Conservation (phyloP, 2,329 filamentous ascomycete genomes). For the Ascochyta fabae region DNA sequence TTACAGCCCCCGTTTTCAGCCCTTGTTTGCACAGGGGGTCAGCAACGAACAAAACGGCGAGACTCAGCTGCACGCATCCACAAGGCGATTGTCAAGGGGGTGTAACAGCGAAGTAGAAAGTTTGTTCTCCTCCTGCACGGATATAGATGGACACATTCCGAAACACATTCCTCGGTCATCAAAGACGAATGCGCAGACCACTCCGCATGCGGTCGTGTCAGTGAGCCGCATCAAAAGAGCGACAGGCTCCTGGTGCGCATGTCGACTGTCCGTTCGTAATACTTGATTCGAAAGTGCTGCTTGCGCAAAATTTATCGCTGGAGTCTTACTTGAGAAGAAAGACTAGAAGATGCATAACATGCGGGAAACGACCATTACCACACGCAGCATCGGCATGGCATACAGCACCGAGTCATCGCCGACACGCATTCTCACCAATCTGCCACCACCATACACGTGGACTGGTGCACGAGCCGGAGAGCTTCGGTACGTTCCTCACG, state of each 20-base stretch:
- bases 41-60: constrained; percentile 23
- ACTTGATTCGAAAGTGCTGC: not conserved
- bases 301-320: not conserved
- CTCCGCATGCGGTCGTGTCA: constrained; percentile 20
- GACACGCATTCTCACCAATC: constrained; percentile 33
- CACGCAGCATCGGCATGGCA: constrained; percentile 19
- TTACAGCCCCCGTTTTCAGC: constrained; percentile 7
- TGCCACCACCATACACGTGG: constrained; percentile 43
- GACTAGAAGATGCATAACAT: constrained; percentile 10
- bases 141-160: constrained; percentile 29
- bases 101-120: constrained; percentile 2
- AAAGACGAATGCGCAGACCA: constrained; percentile 14
- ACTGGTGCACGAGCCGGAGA: constrained; percentile 25
- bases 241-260: constrained; percentile 1
- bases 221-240: constrained; percentile 8
- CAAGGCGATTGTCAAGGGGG: constrained; percentile 23
- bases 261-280: not conserved
- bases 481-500: constrained; percentile 24
- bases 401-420: constrained; percentile 14
- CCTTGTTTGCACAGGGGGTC: constrained; percentile 9
- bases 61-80: constrained; percentile 29
- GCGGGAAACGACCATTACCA: constrained; percentile 18
- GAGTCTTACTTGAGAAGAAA: not conserved
- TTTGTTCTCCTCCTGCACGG: constrained; percentile 21
- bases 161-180: constrained; percentile 26